phyloP scores from a whole-genome alignment of 352 stramenopile species.

The Globisporangium viniferum region DNA sequence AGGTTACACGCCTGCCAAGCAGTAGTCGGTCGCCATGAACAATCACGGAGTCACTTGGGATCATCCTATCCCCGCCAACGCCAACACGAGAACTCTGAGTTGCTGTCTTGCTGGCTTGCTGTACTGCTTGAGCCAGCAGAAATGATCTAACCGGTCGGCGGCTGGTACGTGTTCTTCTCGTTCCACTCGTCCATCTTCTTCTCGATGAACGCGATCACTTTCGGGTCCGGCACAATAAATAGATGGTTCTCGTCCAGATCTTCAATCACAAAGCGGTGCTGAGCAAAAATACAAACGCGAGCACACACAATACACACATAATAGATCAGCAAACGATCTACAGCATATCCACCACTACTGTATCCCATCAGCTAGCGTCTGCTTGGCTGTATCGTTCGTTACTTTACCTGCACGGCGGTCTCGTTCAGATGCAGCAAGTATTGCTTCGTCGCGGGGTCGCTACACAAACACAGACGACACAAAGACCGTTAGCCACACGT shows the following conservation, averaged over 20 bases:
- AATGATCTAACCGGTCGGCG: constrained; percentile 47
- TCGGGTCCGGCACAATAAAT: constrained; percentile 84
- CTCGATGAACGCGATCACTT: constrained; percentile 82
- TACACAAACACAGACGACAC: constrained; percentile 20
- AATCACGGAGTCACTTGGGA: neutral
- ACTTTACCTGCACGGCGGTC: constrained; percentile 68
- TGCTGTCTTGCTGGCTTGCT: neutral
- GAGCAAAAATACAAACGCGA: neutral
- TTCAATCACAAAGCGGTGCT: constrained; percentile 87
- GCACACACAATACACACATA: constrained; percentile 4
- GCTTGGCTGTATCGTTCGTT: neutral
- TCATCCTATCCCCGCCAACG: neutral
- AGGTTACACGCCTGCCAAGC: neutral
- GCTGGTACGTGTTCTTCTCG: constrained; percentile 86
- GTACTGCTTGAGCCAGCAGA: neutral
- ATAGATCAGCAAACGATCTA: neutral
- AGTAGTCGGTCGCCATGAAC: neutral
- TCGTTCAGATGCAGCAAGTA: constrained; percentile 83
- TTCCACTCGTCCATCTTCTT: constrained; percentile 91
- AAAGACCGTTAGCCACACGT: neutral
- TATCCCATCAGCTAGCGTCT: neutral
- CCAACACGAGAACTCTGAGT: neutral
- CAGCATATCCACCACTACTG: neutral
- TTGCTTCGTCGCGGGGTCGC: constrained; percentile 83
- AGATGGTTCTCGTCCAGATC: constrained; percentile 81